Percentiles rank a stretch among this genome's conserved stretches.
Evolutionary conservation across 169 alveolate genomes (phyloP).

Genomic region (Babesia ovata): DNA sequence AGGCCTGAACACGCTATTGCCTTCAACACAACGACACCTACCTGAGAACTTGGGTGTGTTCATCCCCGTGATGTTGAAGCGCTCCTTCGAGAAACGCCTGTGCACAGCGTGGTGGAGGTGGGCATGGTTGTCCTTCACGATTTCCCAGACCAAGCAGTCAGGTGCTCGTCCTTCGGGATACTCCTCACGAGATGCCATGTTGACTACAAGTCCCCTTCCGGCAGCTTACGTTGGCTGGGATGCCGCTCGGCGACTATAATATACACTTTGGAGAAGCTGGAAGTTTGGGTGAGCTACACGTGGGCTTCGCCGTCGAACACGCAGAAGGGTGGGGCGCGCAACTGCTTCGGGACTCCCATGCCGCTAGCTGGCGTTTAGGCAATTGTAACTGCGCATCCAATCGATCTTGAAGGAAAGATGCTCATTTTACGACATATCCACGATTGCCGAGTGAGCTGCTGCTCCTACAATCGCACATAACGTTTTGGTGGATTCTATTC

Average conservation of each 20-base stretch:
- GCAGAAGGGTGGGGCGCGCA: constrained; percentile 16
- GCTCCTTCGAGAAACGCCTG: constrained; percentile 32
- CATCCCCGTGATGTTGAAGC: constrained; percentile 33
- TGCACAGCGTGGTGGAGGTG: constrained; percentile 28
- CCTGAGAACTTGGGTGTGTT: constrained; percentile 57
- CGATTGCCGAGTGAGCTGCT: too few relatives aligned
- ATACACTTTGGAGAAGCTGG: background rate
- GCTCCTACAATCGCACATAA: background rate
- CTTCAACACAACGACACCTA: background rate
- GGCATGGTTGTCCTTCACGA: constrained; percentile 49
- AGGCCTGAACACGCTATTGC: constrained; percentile 20
- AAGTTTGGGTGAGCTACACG: background rate
- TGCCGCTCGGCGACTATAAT: background rate
- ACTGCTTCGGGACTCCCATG: background rate
- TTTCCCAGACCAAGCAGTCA: constrained; percentile 64
- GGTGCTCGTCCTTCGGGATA: constrained; percentile 28
- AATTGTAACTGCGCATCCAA: too few relatives aligned
- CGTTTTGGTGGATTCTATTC: background rate
- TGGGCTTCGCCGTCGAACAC: background rate
- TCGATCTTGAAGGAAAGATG: too few relatives aligned
- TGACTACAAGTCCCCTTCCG: background rate
- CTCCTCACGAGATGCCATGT: constrained; percentile 19
- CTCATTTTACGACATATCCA: too few relatives aligned
- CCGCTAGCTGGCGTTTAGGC: too few relatives aligned
- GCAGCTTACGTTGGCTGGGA: background rate